These are phyloP conservation scores for Botryosphaeria dothidea DNA, from an alignment of 2,329 filamentous ascomycete species.

Conservation along the genomic window DNA sequence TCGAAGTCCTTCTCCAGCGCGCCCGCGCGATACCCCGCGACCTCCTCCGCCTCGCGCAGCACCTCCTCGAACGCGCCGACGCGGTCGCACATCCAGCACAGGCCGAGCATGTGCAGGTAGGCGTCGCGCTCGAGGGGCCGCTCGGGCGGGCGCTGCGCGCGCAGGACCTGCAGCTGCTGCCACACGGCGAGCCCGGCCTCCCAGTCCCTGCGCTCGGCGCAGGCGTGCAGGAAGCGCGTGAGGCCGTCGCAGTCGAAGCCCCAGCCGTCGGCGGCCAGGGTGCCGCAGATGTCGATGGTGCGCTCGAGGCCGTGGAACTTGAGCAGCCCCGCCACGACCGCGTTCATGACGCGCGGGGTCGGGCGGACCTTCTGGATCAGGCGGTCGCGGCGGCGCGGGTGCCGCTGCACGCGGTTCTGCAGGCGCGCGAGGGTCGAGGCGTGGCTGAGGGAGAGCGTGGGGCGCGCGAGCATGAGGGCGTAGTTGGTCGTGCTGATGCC, in stretches of 20 bases:
- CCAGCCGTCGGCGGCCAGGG: slow-evolving; percentile 48
- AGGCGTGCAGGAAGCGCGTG: slow-evolving; percentile 42
- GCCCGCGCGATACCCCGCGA: background rate
- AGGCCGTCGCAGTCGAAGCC: slow-evolving; percentile 44
- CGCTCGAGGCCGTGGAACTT: slow-evolving; percentile 48
- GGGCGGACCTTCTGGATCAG: slow-evolving; percentile 47
- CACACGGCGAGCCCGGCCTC: slow-evolving; percentile 40
- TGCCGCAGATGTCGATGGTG: slow-evolving; percentile 42
- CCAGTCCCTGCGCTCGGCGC: slow-evolving; percentile 41
- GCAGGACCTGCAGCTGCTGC: slow-evolving; percentile 42
- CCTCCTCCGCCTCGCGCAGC: background rate
- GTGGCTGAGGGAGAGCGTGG: slow-evolving; percentile 31
- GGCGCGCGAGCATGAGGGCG: slow-evolving; percentile 44
- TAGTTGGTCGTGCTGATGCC: slow-evolving; percentile 31
- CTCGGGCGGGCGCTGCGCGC: background rate
- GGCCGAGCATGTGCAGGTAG: slow-evolving; percentile 18
- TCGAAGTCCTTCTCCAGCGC: slow-evolving; percentile 4
- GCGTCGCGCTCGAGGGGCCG: background rate
- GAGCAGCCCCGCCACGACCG: slow-evolving; percentile 44
- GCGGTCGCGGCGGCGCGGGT: slow-evolving; percentile 27
- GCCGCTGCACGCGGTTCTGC: slow-evolving; percentile 1
- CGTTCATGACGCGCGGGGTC: slow-evolving; percentile 46
- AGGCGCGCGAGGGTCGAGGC: background rate
- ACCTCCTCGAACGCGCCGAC: background rate
- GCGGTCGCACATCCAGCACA: slow-evolving; percentile 9